Conservation (phyloP, 2,329 filamentous ascomycete species). For the Amesomyces nigricolor region DNA sequence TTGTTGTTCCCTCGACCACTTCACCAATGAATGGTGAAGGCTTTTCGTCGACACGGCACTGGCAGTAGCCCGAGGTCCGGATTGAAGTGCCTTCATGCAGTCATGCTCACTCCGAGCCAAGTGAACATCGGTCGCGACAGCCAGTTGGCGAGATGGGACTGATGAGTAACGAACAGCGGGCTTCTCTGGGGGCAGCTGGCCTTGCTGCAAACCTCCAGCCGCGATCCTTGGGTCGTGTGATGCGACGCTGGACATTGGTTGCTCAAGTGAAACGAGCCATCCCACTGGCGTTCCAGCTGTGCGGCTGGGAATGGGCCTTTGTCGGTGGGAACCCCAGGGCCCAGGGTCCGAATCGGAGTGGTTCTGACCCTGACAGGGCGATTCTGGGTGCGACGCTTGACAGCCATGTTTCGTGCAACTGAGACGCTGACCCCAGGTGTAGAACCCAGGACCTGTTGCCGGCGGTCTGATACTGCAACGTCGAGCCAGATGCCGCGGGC, state of each 20-base stretch:
- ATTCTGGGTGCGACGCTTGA: background rate
- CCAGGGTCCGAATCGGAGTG: background rate
- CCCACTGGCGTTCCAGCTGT: conserved; percentile 10
- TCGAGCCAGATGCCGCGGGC: background rate
- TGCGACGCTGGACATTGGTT: conserved; percentile 1
- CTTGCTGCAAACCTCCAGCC: background rate
- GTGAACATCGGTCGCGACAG: too few species aligned
- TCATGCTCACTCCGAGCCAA: too few species aligned
- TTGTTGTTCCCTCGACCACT: too few species aligned
- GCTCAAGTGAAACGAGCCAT: conserved; percentile 14
- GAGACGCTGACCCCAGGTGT: conserved; percentile 13
- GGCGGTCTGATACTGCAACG: conserved; percentile 12
- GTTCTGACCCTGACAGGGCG: conserved; percentile 7
- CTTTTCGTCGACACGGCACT: too few species aligned
- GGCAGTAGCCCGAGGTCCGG: too few species aligned
- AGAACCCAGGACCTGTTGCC: background rate
- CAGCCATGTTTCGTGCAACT: conserved; percentile 6
- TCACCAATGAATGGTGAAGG: too few species aligned
- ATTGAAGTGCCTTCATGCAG: too few species aligned
- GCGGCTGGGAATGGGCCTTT: conserved; percentile 7
- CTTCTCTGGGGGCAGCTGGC: conserved; percentile 1
- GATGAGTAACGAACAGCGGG: background rate
- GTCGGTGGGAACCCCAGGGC: background rate
- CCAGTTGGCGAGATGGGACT: background rate
- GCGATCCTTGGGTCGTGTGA: conserved; percentile 11